phyloP scores from a whole-genome alignment of 345 rosid species.

The Populus nigra region DNA sequence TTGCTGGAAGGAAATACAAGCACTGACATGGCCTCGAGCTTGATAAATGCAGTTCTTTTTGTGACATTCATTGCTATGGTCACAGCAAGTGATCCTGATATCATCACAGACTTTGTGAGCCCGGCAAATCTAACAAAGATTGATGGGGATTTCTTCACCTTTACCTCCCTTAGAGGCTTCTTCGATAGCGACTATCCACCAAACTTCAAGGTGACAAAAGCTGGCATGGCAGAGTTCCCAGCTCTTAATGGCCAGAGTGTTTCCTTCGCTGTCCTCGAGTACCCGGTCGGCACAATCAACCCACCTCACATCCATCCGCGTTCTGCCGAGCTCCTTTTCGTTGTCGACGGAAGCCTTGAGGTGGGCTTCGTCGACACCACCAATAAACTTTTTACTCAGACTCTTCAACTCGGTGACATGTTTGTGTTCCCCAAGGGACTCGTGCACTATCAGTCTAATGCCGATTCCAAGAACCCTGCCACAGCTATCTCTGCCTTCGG shows the following conservation, averaged over 20 bases:
- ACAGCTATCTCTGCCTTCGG: conserved; percentile 27
- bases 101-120: conserved; percentile 28
- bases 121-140: conserved; percentile 12
- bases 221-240: conserved; percentile 13
- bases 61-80: not conserved
- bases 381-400: too few species aligned
- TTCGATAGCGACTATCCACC: not conserved
- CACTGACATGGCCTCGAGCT: not conserved
- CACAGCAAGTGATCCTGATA: conserved; percentile 37
- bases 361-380: conserved; percentile 32
- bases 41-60: not conserved
- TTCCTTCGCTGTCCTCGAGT: conserved; percentile 34
- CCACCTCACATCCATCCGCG: conserved; percentile 42
- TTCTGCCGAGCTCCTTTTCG: conserved; percentile 30
- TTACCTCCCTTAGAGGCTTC: conserved; percentile 23
- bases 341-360: conserved; percentile 23
- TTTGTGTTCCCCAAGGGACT: too few species aligned
- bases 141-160: conserved; percentile 38
- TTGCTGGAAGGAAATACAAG: not conserved
- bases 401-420: too few species aligned
- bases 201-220: conserved; percentile 25
- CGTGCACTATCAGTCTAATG: too few species aligned
- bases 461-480: too few species aligned
- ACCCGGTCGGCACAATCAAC: conserved; percentile 20
- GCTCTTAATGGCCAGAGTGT: conserved; percentile 26